A percentile compares a stretch with the other conserved stretches of the same genome.
Conservation (phyloP, 2,329 filamentous ascomycete genomes). For the Achaetomium macrosporum region DNA sequence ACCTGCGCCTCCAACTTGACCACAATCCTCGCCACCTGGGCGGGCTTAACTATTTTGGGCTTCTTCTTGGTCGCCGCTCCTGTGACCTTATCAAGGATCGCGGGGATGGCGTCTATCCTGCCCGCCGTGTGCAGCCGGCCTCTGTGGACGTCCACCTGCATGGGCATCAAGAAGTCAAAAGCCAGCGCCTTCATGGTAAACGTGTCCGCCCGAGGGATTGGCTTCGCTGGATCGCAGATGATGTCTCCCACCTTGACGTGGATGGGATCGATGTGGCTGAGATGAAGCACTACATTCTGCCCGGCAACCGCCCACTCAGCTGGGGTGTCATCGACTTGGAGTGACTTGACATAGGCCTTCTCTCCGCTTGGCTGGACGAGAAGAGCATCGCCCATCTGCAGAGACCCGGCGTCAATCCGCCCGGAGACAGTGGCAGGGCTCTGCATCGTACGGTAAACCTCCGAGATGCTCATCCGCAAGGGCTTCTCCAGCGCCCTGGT, state of each 20-base stretch:
- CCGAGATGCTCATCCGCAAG: constrained; percentile 77
- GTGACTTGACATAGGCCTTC: constrained; percentile 70
- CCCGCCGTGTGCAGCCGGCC: constrained; percentile 77
- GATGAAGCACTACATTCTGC: constrained; percentile 78
- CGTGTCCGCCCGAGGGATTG: constrained; percentile 63
- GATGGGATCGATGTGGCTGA: constrained; percentile 76
- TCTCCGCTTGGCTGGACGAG: constrained; percentile 76
- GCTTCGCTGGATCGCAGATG: constrained; percentile 62
- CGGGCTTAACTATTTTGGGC: constrained; percentile 77
- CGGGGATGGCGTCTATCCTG: constrained; percentile 64
- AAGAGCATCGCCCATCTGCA: constrained; percentile 79
- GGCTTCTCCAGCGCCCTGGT: constrained; percentile 68
- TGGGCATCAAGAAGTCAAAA: constrained; percentile 84
- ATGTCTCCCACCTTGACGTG: constrained; percentile 83
- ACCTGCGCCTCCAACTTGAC: constrained; percentile 69
- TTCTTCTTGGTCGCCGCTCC: constrained; percentile 75
- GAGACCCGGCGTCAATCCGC: constrained; percentile 73
- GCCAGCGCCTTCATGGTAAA: constrained; percentile 83
- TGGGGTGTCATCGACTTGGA: constrained; percentile 68
- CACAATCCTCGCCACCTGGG: constrained; percentile 67
- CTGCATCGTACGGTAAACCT: constrained; percentile 76
- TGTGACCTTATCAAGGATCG: constrained; percentile 70
- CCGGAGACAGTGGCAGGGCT: constrained; percentile 82
- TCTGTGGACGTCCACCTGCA: constrained; percentile 81
- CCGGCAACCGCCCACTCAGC: constrained; percentile 90